Evolutionary conservation across 1,284 basidiomycete species (phyloP).

Genomic region (Marasmius fiardii): DNA sequence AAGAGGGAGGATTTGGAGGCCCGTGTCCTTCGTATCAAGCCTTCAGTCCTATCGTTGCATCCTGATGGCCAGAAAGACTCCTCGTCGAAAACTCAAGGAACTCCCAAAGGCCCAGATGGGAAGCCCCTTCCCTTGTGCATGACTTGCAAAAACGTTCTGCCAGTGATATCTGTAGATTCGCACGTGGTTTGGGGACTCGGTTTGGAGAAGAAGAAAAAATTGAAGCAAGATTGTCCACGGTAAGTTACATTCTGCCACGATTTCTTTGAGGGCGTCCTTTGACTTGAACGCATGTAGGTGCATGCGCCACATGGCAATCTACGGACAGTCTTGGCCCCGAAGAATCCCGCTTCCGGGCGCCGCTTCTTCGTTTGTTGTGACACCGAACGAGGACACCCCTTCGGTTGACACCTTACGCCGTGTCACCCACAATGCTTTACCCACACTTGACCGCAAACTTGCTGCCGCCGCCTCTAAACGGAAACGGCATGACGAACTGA

Average conservation of each 20-base stretch:
- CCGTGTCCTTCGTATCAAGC: slow-evolving; percentile 45
- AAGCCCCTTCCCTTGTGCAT: slow-evolving; percentile 58
- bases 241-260: slow-evolving; percentile 30
- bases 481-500: slow-evolving; percentile 27
- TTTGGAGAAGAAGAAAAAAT: slow-evolving; percentile 52
- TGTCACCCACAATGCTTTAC: slow-evolving; percentile 45
- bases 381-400: slow-evolving; percentile 50
- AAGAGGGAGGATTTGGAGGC: slow-evolving; percentile 51
- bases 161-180: slow-evolving; percentile 68
- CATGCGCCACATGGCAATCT: slow-evolving; percentile 74
- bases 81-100: slow-evolving; percentile 28
- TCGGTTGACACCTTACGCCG: slow-evolving; percentile 41
- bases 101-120: slow-evolving; percentile 50
- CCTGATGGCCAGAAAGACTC: slow-evolving; percentile 31
- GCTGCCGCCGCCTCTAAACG: slow-evolving; percentile 32
- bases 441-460: slow-evolving; percentile 53
- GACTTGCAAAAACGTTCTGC: slow-evolving; percentile 65
- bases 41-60: slow-evolving; percentile 29
- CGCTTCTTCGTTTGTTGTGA: slow-evolving; percentile 35
- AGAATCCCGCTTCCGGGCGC: slow-evolving; percentile 51
- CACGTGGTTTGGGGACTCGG: slow-evolving; percentile 70
- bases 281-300: slow-evolving; percentile 42
- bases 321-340: slow-evolving; percentile 64
- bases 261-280: slow-evolving; percentile 8
- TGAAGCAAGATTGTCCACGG: slow-evolving; percentile 70